Conservation (phyloP, 768 basidiomycete species). For the Amanita brunnescens region DNA sequence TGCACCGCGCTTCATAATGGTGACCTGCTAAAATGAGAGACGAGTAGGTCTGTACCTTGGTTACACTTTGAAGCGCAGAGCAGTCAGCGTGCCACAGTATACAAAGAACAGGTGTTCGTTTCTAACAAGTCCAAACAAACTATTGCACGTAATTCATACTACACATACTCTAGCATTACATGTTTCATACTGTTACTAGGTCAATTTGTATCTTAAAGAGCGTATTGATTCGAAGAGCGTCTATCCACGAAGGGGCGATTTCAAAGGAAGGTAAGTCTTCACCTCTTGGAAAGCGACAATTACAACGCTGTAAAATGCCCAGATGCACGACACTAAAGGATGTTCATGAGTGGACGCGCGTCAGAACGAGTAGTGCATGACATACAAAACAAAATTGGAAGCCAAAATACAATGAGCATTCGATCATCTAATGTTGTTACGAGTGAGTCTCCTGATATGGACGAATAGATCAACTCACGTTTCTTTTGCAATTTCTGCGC, state of each 20-base stretch:
- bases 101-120: background rate
- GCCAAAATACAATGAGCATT: conserved; percentile 82
- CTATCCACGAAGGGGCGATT: conserved; percentile 29
- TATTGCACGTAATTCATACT: background rate
- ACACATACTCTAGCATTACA: background rate
- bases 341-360: background rate
- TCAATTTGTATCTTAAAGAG: background rate
- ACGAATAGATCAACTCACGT: conserved; percentile 35
- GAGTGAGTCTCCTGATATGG: background rate
- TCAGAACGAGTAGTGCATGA: conserved; percentile 14
- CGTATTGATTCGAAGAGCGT: conserved; percentile 10
- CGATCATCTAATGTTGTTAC: conserved; percentile 51
- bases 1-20: conserved; percentile 63
- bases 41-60: conserved; percentile 1
- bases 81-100: background rate
- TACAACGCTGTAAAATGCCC: conserved; percentile 49
- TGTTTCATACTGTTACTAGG: background rate
- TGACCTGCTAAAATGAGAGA: background rate
- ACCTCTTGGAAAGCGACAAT: conserved; percentile 43
- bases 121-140: conserved; percentile 4
- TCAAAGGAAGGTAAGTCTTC: conserved; percentile 39
- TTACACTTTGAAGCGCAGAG: background rate
- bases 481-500: conserved; percentile 51
- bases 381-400: conserved; percentile 75
- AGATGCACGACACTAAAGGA: conserved; percentile 47